Conservation (phyloP, 148 eudicot genomes). For the Persicaria maculosa region DNA sequence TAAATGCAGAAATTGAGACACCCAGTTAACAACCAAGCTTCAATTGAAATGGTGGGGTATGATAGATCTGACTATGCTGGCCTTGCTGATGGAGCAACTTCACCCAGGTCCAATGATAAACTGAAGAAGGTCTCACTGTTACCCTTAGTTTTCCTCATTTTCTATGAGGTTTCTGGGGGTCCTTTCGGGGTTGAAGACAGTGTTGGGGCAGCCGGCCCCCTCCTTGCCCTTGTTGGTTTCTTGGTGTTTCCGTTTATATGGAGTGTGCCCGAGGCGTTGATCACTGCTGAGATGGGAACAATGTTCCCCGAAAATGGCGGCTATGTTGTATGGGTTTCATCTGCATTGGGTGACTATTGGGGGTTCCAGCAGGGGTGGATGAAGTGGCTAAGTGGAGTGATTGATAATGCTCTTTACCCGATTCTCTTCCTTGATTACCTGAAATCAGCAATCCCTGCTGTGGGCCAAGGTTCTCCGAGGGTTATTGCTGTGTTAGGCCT, state of each 20-base stretch:
- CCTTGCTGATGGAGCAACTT: constrained; percentile 20
- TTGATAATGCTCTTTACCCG: constrained; percentile 68
- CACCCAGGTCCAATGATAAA: constrained; percentile 26
- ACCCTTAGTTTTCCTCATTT: constrained; percentile 45
- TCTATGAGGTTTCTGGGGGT: constrained; percentile 47
- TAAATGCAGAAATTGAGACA: constrained; percentile 40
- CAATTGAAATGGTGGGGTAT: constrained; percentile 34
- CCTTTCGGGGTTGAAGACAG: constrained; percentile 48
- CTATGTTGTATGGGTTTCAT: constrained; percentile 44
- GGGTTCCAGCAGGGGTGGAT: constrained; percentile 54
- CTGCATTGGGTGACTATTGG: constrained; percentile 46
- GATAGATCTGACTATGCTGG: constrained; percentile 29
- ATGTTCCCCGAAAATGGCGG: constrained; percentile 53
- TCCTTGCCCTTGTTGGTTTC: constrained; percentile 41
- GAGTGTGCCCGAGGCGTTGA: constrained; percentile 48
- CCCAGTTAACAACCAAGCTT: constrained; percentile 29
- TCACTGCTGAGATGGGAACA: constrained; percentile 48
- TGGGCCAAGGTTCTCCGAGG: constrained; percentile 44
- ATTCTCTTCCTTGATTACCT: constrained; percentile 57
- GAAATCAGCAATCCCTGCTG: constrained; percentile 45
- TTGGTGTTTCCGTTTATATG: constrained; percentile 42
- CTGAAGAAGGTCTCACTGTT: constrained; percentile 31
- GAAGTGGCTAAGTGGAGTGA: constrained; percentile 59
- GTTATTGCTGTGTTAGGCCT: constrained; percentile 29
- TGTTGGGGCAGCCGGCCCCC: constrained; percentile 50